phyloP scores from a whole-genome alignment of 805 yeast genomes.

The Candida alai region DNA sequence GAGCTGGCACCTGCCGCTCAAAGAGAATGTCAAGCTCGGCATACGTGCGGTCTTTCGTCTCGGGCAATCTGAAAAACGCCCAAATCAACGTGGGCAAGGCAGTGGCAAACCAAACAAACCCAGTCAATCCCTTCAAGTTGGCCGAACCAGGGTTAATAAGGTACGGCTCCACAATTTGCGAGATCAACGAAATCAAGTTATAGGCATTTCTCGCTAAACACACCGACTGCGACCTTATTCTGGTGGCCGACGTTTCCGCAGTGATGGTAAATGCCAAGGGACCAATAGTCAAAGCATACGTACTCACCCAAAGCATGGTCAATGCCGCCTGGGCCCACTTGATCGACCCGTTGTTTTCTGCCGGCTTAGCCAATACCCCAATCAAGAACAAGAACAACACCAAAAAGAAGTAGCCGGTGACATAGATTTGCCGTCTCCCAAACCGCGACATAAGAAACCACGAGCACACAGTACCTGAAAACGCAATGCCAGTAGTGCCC shows the following conservation, averaged over 20 bases:
- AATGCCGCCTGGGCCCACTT: constrained; percentile 24
- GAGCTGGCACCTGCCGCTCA: constrained; percentile 18
- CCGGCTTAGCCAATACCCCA: constrained; percentile 32
- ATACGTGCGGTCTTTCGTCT: constrained; percentile 36
- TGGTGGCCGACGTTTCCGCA: constrained; percentile 39
- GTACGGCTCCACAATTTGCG: constrained; percentile 42
- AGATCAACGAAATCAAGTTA: constrained; percentile 28
- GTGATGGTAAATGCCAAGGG: constrained; percentile 40
- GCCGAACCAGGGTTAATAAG: constrained; percentile 46
- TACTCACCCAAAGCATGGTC: constrained; percentile 19
- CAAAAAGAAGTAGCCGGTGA: constrained; percentile 34
- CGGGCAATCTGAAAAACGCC: constrained; percentile 27
- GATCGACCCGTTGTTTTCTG: constrained; percentile 13
- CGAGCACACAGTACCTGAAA: constrained; percentile 24
- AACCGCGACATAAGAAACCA: constrained; percentile 28
- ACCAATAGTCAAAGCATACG: constrained; percentile 38
- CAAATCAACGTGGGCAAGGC: constrained; percentile 17
- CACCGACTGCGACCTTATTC: constrained; percentile 38
- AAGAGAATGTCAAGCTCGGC: constrained; percentile 35
- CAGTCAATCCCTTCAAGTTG: constrained; percentile 49
- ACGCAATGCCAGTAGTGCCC: constrained; percentile 29
- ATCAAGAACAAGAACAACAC: constrained; percentile 34
- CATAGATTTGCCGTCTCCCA: constrained; percentile 39
- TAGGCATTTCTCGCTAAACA: constrained; percentile 26
- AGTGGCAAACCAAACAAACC: constrained; percentile 43